Conservation (phyloP, 2,329 filamentous ascomycete genomes). For the Penicillium capsulatum region DNA sequence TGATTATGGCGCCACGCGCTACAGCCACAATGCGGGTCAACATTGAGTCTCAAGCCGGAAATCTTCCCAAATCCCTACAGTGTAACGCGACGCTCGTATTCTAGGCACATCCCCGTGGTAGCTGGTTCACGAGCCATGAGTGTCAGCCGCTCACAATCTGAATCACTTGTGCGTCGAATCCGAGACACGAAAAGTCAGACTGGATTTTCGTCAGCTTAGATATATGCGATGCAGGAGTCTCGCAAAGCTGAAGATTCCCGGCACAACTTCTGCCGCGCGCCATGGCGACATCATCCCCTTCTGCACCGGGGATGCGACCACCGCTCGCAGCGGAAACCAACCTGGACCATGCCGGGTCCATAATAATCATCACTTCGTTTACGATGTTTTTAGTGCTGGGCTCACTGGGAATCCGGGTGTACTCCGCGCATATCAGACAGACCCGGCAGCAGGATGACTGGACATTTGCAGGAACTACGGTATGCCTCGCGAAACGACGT, state of each 20-base stretch:
- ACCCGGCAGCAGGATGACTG: conserved; percentile 35
- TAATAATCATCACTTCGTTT: conserved; percentile 40
- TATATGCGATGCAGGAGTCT: conserved; percentile 3
- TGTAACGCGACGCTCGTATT: too few relatives aligned
- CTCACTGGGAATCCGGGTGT: conserved; percentile 40
- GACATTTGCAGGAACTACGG: conserved; percentile 30
- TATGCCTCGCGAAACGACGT: conserved; percentile 18
- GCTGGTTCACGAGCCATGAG: too few relatives aligned
- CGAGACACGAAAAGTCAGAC: too few relatives aligned
- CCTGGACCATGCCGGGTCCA: conserved; percentile 40
- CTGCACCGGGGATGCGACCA: conserved; percentile 22
- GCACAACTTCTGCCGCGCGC: conserved; percentile 1
- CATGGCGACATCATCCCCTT: conserved; percentile 2
- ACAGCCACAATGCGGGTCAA: too few relatives aligned
- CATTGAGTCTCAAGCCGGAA: too few relatives aligned
- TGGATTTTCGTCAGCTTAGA: neutral
- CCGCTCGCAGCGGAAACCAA: conserved; percentile 36
- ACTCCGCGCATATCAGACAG: conserved; percentile 34
- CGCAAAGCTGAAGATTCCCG: neutral
- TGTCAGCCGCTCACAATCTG: too few relatives aligned
- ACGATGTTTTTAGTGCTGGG: conserved; percentile 38
- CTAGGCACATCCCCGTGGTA: too few relatives aligned
- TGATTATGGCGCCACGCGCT: too few relatives aligned
- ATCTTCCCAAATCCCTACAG: too few relatives aligned
- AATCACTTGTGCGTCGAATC: too few relatives aligned